Percentiles rank a stretch among this genome's conserved stretches.
Conservation (phyloP, 371 early-diverging fungal species). For the Mucor saturninus region DNA sequence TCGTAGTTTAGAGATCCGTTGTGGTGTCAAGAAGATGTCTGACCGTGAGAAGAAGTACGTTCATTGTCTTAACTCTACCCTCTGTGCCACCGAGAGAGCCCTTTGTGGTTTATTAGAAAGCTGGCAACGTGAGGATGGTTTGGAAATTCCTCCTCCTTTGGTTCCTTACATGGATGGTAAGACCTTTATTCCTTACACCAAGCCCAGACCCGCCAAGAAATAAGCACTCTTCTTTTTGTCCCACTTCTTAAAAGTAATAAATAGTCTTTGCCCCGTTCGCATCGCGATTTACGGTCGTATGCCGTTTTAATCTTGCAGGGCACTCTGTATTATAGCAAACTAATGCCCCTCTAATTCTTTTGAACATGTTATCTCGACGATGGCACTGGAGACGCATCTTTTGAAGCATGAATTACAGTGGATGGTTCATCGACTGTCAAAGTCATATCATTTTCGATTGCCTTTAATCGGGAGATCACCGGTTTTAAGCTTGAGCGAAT, state of each 20-base stretch:
- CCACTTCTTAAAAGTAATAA: neutral
- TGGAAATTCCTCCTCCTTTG: constrained; percentile 86
- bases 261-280: too few species aligned
- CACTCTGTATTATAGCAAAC: too few species aligned
- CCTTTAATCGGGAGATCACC: too few species aligned
- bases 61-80: constrained; percentile 98
- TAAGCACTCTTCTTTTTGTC: neutral
- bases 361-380: too few species aligned
- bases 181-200: constrained; percentile 88
- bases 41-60: constrained; percentile 97
- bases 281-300: too few species aligned
- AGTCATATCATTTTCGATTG: too few species aligned
- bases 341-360: too few species aligned
- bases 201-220: constrained; percentile 48
- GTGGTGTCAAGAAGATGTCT: constrained; percentile 96
- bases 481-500: too few species aligned
- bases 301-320: too few species aligned
- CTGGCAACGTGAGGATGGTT: constrained; percentile 95
- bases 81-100: constrained; percentile 98
- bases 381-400: too few species aligned
- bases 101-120: constrained; percentile 98
- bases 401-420: too few species aligned
- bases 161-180: constrained; percentile 94
- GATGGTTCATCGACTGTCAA: too few species aligned
- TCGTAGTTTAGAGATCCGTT: constrained; percentile 95